Conservation (phyloP, 768 basidiomycete genomes). For the Lentinula guzmanii region DNA sequence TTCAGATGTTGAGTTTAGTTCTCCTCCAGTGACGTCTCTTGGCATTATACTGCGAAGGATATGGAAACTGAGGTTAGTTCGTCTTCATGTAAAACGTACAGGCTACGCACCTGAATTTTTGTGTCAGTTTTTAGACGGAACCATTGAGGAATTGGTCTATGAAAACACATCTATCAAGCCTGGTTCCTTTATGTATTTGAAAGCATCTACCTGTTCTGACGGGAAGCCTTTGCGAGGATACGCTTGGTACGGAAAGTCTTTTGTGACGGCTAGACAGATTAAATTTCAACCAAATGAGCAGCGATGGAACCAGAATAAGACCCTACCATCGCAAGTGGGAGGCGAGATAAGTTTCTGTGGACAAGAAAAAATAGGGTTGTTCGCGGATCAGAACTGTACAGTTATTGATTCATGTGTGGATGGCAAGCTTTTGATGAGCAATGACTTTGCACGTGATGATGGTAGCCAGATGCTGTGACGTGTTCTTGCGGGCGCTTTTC, state of each 20-base stretch:
- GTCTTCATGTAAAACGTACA: not conserved
- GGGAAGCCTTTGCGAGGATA: slow-evolving; percentile 90
- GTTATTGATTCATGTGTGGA: slow-evolving; percentile 22
- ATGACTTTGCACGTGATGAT: not conserved
- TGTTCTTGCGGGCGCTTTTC: not conserved
- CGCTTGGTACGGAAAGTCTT: slow-evolving; percentile 97
- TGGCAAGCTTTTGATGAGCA: not conserved
- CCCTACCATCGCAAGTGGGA: slow-evolving; percentile 37
- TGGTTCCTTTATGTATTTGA: not conserved
- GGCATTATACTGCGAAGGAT: slow-evolving; percentile 66
- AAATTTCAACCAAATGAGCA: not conserved
- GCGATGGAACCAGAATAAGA: slow-evolving; percentile 1
- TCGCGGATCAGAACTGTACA: slow-evolving; percentile 27
- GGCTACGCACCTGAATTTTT: slow-evolving; percentile 74
- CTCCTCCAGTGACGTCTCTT: slow-evolving; percentile 99
- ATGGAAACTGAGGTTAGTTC: not conserved
- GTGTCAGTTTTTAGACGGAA: slow-evolving; percentile 96
- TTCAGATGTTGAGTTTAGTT: slow-evolving; percentile 96
- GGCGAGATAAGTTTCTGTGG: slow-evolving; percentile 21
- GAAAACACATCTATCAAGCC: not conserved
- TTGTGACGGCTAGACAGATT: slow-evolving; percentile 82
- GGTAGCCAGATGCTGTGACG: not conserved
- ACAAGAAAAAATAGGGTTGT: slow-evolving; percentile 27
- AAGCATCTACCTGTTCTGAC: slow-evolving; percentile 83
- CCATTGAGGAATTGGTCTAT: slow-evolving; percentile 97